Evolutionary conservation across 805 yeast species (phyloP), one percentile per base, ranked within the genome.

Genomic region (Monosporozyma servazzii): DNA sequence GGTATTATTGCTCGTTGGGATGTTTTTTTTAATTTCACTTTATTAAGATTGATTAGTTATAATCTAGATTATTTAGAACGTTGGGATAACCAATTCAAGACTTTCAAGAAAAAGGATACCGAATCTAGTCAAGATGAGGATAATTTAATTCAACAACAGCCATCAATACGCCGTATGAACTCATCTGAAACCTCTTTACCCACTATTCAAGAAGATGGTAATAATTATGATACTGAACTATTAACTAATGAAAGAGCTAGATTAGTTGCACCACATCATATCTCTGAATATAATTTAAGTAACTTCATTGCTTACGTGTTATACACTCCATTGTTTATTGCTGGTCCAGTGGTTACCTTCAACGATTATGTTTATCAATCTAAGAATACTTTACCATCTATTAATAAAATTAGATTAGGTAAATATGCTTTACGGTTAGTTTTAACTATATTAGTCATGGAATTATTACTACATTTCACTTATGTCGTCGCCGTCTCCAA

Each of bases 1-100:
- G 97, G 98, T 0, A 76, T 90, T 13, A 82, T 93, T 54, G 75
- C 81, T 17, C 76, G 98, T 59, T 93, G 99, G 99, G 97, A 93
- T 64, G 97, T 93, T 3, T 88, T 86, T 59, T 93, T 82, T 75
- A 93, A 93, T 69, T 89, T 95, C 68, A 84, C 96, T 1, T 71
- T 91, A 53, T 74, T 93, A 50, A 77, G 97, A 61, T 80, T 89
- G 76, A 70, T 93, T 45, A 87, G 96, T 53, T 93, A 76, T 67
- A 86, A 87, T 56, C 64, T 87, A 55, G 99, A 93, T 68, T 88
- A 77, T 60, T 59, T 83, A 30, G 78, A 76, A 58, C 72, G 71
- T 49, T 65, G 57, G 58, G 20, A 57, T 56, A 30, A 57, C 73
- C 51, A 75, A 76, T 45, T 91, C 82, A 58, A 71, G 80, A 51